A percentile compares a stretch with the other conserved stretches of the same genome.
Evolutionary conservation across 1,284 basidiomycete genomes (phyloP).

Genomic region (Wallemia ichthyophaga): DNA sequence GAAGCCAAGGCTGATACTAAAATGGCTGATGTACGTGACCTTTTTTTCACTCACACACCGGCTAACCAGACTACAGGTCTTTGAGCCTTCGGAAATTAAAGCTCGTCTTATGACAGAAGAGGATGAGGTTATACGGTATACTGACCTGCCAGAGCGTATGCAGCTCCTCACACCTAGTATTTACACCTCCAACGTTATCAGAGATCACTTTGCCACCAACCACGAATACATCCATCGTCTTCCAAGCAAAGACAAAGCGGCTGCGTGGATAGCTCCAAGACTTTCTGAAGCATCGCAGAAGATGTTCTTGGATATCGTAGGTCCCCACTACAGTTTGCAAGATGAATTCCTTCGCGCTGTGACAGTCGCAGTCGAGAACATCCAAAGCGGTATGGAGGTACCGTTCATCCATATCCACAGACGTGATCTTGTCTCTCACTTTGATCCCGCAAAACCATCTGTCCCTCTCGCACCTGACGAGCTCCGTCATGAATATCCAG

Average conservation of each 20-base stretch:
- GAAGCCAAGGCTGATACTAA: conserved; percentile 37
- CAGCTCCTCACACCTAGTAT: conserved; percentile 70
- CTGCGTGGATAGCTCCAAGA: conserved; percentile 62
- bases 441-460: conserved; percentile 13
- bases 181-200: conserved; percentile 26
- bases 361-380: conserved; percentile 42
- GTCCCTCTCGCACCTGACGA: background rate
- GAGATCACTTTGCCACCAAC: conserved; percentile 26
- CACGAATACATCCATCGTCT: conserved; percentile 26
- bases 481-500: background rate
- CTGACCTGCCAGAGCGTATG: conserved; percentile 86
- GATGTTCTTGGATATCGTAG: conserved; percentile 33
- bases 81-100: conserved; percentile 88
- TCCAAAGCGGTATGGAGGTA: conserved; percentile 74
- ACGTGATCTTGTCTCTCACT: conserved; percentile 57
- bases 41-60: background rate
- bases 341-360: conserved; percentile 48
- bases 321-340: conserved; percentile 28
- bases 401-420: conserved; percentile 87
- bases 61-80: conserved; percentile 30
- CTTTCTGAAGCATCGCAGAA: conserved; percentile 47
- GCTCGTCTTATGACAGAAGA: conserved; percentile 73
- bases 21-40: conserved; percentile 48
- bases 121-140: conserved; percentile 65
- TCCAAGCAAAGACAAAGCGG: conserved; percentile 41